phyloP scores from a whole-genome alignment of 352 stramenopile species.

The Phytophthora crassamura region DNA sequence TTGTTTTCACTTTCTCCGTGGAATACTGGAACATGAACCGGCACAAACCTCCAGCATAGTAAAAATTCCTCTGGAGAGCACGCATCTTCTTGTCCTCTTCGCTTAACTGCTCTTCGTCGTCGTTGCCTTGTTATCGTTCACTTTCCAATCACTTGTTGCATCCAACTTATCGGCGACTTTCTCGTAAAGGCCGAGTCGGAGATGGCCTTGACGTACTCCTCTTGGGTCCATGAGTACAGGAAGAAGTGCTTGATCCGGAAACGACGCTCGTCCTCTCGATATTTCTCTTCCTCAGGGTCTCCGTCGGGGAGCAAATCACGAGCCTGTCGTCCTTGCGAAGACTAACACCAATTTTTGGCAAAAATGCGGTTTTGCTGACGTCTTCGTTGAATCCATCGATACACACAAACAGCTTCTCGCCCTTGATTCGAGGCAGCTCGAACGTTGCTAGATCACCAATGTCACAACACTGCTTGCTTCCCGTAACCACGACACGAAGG shows the following conservation, averaged over 20 bases:
- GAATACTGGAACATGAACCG: neutral
- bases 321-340: conserved; percentile 8
- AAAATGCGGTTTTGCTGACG: neutral
- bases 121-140: neutral
- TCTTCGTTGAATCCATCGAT: neutral
- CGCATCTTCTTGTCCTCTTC: neutral
- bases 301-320: neutral
- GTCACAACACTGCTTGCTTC: neutral
- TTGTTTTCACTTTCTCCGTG: too few relatives aligned
- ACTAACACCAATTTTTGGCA: neutral
- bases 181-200: neutral
- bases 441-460: conserved; percentile 4
- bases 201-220: neutral
- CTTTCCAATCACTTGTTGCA: neutral
- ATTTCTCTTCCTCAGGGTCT: neutral
- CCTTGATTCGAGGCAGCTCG: conserved; percentile 2
- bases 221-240: neutral
- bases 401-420: neutral
- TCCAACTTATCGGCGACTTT: neutral
- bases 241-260: neutral
- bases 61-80: neutral
- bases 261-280: neutral
- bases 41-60: neutral
- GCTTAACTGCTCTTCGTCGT: neutral
- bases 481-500: conserved; percentile 4